These are phyloP conservation scores for Alternaria ventricosa DNA, from an alignment of 2,329 filamentous ascomycete species.

Conservation along the genomic window DNA sequence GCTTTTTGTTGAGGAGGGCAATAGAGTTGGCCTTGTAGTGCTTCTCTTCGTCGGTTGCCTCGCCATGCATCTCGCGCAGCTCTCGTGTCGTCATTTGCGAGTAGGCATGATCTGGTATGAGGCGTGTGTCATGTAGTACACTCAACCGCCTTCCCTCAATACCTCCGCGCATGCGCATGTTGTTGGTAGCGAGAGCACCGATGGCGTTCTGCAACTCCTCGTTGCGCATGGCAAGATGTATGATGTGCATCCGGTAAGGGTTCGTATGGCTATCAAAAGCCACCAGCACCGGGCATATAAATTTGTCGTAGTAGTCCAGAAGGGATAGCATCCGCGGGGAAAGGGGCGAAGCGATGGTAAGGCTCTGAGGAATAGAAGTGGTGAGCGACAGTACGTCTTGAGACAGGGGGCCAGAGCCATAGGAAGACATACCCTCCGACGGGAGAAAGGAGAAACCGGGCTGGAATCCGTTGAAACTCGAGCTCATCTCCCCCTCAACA, in stretches of 20 bases:
- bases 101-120: slow-evolving; percentile 48
- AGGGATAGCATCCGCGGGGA: slow-evolving; percentile 84
- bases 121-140: slow-evolving; percentile 35
- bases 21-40: slow-evolving; percentile 86
- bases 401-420: slow-evolving; percentile 47
- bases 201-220: slow-evolving; percentile 90
- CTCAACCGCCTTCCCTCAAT: slow-evolving; percentile 56
- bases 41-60: slow-evolving; percentile 76
- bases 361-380: slow-evolving; percentile 53
- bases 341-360: slow-evolving; percentile 62
- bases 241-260: slow-evolving; percentile 82
- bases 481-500: slow-evolving; percentile 48
- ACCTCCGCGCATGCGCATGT: slow-evolving; percentile 82
- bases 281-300: slow-evolving; percentile 90
- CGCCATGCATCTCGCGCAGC: slow-evolving; percentile 52
- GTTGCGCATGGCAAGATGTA: slow-evolving; percentile 77
- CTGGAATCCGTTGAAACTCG: slow-evolving; percentile 46
- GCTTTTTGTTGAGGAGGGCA: slow-evolving; percentile 79
- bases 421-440: slow-evolving; percentile 51
- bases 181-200: slow-evolving; percentile 86
- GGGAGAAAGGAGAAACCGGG: slow-evolving; percentile 49
- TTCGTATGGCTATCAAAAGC: slow-evolving; percentile 84
- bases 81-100: slow-evolving; percentile 47
- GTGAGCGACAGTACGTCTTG: slow-evolving; percentile 49
- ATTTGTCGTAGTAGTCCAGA: slow-evolving; percentile 91